A percentile compares a stretch with the other conserved stretches of the same genome.
Evolutionary conservation across 2,329 filamentous ascomycete species (phyloP).

Genomic region (Fusarium mangiferae): DNA sequence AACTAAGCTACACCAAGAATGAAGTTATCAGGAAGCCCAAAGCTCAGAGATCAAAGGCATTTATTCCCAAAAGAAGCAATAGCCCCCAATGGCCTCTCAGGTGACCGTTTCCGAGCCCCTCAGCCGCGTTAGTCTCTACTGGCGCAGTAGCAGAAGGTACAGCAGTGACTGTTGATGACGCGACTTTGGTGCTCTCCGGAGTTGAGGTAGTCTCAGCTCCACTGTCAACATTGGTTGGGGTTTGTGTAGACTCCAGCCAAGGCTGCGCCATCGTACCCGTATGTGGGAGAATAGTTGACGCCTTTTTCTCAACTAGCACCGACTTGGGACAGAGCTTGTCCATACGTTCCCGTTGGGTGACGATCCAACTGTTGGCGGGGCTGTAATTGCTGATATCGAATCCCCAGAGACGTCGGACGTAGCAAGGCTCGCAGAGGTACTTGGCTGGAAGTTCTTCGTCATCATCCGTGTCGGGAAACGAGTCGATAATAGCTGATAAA

Average conservation of each 20-base stretch:
- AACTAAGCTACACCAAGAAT: neutral
- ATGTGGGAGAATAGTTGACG: no score
- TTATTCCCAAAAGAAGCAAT: neutral
- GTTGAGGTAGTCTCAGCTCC: neutral
- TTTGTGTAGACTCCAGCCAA: neutral
- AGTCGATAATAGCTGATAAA: neutral
- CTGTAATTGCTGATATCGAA: constrained; percentile 2
- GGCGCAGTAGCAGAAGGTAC: neutral
- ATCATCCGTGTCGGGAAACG: neutral
- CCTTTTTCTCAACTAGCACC: neutral
- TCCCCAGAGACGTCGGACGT: neutral
- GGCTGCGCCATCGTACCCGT: neutral
- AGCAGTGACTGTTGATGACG: rapidly evolving
- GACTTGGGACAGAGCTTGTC: neutral
- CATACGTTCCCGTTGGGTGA: neutral
- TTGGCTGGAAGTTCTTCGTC: neutral
- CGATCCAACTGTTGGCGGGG: neutral
- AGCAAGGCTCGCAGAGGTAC: constrained; percentile 8
- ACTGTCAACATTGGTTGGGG: neutral
- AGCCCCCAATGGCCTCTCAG: rapidly evolving
- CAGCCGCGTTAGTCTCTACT: neutral
- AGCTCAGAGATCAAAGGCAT: neutral
- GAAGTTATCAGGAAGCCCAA: neutral
- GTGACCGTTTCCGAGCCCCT: rapidly evolving
- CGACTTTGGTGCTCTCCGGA: neutral